A percentile compares a stretch with the other conserved stretches of the same genome.
These are phyloP conservation scores for Tolypocladium paradoxum DNA, from an alignment of 2,329 filamentous ascomycete genomes.

Conservation along the genomic window DNA sequence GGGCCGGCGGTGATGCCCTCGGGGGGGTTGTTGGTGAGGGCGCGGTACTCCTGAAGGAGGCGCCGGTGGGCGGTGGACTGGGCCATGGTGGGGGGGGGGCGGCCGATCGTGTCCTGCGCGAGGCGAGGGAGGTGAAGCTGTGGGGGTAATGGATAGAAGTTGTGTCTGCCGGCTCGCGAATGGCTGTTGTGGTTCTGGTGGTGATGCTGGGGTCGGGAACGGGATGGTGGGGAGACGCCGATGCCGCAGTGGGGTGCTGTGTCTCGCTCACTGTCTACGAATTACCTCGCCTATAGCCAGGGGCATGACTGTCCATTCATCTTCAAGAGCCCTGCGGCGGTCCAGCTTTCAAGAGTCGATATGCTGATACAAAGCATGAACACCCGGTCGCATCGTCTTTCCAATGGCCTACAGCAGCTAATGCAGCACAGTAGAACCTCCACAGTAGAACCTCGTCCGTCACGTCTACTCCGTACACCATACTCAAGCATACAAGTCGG, in stretches of 20 bases:
- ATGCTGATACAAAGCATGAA: not conserved
- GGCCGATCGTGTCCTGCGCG: not conserved
- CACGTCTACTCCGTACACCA: not conserved
- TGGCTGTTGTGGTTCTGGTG: not conserved
- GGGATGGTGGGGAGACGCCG: not conserved
- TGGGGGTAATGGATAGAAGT: not conserved
- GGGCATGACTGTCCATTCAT: not conserved
- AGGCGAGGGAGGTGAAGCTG: not conserved
- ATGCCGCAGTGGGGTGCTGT: not conserved
- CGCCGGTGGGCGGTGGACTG: slow-evolving; percentile 60
- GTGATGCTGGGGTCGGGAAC: not conserved
- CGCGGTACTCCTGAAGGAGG: slow-evolving; percentile 92
- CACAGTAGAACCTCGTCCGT: not conserved
- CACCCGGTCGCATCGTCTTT: not conserved
- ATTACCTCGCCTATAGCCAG: too few species aligned
- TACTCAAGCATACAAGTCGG: not conserved
- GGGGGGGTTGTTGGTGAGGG: slow-evolving; percentile 87
- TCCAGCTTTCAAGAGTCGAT: too few species aligned
- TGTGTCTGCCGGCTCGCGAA: not conserved
- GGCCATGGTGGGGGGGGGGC: slow-evolving; percentile 30
- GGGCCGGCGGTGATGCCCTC: slow-evolving; percentile 95
- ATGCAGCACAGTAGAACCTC: not conserved
- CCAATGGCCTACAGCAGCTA: not conserved
- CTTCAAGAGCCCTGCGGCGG: not conserved
- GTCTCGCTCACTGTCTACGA: not conserved